These are phyloP conservation scores for Aspergillus sergii DNA, from an alignment of 2,329 filamentous ascomycete genomes.

Conservation along the genomic window DNA sequence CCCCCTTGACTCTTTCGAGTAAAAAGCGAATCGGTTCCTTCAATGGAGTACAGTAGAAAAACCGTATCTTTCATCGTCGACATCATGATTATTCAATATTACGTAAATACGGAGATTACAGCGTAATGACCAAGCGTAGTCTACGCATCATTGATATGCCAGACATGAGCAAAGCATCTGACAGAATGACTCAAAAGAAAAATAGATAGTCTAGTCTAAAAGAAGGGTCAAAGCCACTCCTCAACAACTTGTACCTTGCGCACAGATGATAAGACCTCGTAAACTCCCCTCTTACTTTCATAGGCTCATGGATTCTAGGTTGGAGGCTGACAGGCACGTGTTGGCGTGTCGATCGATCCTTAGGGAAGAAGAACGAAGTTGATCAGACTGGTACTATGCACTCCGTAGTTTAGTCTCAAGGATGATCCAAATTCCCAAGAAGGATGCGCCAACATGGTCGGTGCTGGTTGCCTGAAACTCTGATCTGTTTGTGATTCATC, in stretches of 20 bases:
- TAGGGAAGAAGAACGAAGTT: slow-evolving; percentile 7
- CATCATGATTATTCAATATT: slow-evolving; percentile 10
- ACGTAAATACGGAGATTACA: slow-evolving; percentile 9
- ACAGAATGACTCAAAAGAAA: slow-evolving; percentile 8
- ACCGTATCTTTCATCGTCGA: slow-evolving; percentile 8
- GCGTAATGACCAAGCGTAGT: background rate
- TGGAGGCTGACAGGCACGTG: slow-evolving; percentile 21
- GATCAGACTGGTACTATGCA: slow-evolving; percentile 3
- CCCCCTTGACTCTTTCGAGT: background rate
- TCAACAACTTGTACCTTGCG: background rate
- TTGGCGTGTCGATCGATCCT: slow-evolving; percentile 20
- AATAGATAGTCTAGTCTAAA: background rate
- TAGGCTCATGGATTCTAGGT: slow-evolving; percentile 7
- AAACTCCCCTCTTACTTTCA: slow-evolving; percentile 1
- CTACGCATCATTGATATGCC: background rate
- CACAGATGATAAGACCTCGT: slow-evolving; percentile 4
- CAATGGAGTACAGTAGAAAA: background rate
- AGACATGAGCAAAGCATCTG: background rate
- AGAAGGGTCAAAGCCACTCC: slow-evolving; percentile 2
- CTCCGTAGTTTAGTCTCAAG: background rate
- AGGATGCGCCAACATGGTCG: slow-evolving; percentile 6
- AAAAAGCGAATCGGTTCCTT: background rate
- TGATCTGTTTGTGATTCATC: slow-evolving; percentile 21
- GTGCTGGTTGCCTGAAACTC: slow-evolving; percentile 13
- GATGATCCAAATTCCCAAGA: background rate